phyloP scores from a whole-genome alignment of 2,329 filamentous ascomycete genomes.

The Colletotrichum orbiculare region DNA sequence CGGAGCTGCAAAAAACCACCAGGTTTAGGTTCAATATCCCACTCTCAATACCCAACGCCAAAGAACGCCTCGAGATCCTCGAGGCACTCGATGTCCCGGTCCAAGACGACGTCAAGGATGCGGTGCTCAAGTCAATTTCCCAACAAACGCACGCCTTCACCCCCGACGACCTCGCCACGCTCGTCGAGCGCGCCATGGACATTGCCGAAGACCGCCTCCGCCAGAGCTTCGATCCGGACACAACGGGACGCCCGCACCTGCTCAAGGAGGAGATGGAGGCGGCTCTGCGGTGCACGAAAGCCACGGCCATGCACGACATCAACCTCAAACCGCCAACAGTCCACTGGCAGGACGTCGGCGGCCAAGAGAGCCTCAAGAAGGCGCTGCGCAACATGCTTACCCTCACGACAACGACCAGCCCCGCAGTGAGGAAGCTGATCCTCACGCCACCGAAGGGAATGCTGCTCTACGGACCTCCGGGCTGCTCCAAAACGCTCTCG shows the following conservation, averaged over 20 bases:
- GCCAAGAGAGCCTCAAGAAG: conserved; percentile 80
- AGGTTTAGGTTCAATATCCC: conserved; percentile 76
- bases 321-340: conserved; percentile 89
- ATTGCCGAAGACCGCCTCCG: conserved; percentile 46
- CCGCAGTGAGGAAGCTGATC: conserved; percentile 49
- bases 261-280: conserved; percentile 66
- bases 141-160: conserved; percentile 89
- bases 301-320: conserved; percentile 89
- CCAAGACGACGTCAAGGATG: conserved; percentile 59
- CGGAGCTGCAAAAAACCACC: conserved; percentile 71
- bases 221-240: conserved; percentile 38
- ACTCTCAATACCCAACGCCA: conserved; percentile 79
- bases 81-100: conserved; percentile 65
- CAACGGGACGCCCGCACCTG: conserved; percentile 42
- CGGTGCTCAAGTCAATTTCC: conserved; percentile 69
- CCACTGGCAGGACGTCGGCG: conserved; percentile 88
- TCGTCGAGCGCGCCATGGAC: conserved; percentile 59
- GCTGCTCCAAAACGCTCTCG: conserved; percentile 93
- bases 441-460: conserved; percentile 80
- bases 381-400: conserved; percentile 64
- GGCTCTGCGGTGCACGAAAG: conserved; percentile 76
- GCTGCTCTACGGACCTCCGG: conserved; percentile 90
- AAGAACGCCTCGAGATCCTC: conserved; percentile 79
- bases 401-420: conserved; percentile 47
- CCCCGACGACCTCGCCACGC: conserved; percentile 76